Conservation (phyloP, 2,329 filamentous ascomycete genomes). For the Furcasterigmium sp. region DNA sequence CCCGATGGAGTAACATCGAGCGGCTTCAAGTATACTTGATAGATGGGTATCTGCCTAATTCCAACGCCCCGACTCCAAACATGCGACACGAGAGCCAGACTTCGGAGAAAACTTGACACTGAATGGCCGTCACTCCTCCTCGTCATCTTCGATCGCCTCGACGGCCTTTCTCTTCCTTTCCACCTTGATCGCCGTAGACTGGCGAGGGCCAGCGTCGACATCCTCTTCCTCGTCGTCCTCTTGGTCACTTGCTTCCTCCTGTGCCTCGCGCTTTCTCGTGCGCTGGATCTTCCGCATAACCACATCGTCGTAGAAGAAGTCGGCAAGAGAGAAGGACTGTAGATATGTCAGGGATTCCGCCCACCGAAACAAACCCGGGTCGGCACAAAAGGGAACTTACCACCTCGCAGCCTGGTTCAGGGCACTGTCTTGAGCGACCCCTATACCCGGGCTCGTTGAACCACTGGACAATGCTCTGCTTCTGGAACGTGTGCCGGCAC, state of each 20-base stretch:
- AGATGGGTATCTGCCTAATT: no score
- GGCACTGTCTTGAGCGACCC: slow-evolving; percentile 47
- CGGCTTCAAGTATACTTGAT: no score
- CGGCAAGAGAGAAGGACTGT: slow-evolving; percentile 42
- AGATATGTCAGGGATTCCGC: neutral
- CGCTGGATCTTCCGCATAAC: slow-evolving; percentile 55
- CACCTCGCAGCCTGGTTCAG: slow-evolving; percentile 58
- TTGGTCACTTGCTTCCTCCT: slow-evolving; percentile 14
- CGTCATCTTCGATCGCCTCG: slow-evolving; percentile 10
- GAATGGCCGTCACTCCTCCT: neutral
- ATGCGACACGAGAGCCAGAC: no score
- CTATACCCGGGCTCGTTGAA: slow-evolving; percentile 30
- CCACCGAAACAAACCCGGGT: no score
- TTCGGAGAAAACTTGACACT: neutral
- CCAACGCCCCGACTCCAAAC: no score
- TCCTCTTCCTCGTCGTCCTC: slow-evolving; percentile 33
- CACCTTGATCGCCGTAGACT: slow-evolving; percentile 3
- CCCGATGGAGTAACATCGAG: no score
- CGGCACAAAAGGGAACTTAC: slow-evolving; percentile 29
- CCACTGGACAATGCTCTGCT: slow-evolving; percentile 52
- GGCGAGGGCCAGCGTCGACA: neutral
- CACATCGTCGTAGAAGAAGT: slow-evolving; percentile 52
- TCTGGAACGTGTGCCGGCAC: slow-evolving; percentile 72
- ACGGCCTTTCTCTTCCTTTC: slow-evolving; percentile 5
- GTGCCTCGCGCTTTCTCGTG: slow-evolving; percentile 31